Evolutionary conservation across 2,329 filamentous ascomycete genomes (phyloP), one percentile per base, ranked within the genome.

Genomic region (Epicoccum nigrum): DNA sequence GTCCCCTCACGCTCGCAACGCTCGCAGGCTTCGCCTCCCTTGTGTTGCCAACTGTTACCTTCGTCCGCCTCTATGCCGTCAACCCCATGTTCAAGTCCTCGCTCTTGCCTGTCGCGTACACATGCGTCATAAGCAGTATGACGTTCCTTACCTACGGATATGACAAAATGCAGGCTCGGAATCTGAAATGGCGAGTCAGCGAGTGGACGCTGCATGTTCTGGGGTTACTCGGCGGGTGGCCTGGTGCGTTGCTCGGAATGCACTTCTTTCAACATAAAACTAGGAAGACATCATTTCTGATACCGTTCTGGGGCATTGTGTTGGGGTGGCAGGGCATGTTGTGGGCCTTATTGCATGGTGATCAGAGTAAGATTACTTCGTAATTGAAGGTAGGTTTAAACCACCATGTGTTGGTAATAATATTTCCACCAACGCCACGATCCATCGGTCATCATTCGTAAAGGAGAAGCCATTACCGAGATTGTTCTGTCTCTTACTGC

Each of bases 11-110:
- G 0, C 5, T 56, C 16, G 62, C 66, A 16, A 69, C 68, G 7
- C 23, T 55, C 6, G 54, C 57, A 5, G 70, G 68, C 9, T 39
- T 56, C 7, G 45, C 49, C 13, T 63, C 67, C 3, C 53, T 87
- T 78, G 19, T 84, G 69, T 44, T 88, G 79, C 49, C 83, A 77
- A 30, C 83, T 77, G 16, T 83, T 79, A 56, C 79, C 74, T 52
- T 82, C 75, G 8, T 79, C 70, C 49, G 73, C 69, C 41, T 67
- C 4, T 62, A 59, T 45, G 28, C 48, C 8, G 19, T 39, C 35
- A 28, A 40, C 4, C 25, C 43, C 3, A 7, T 42, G 23, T 20
- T 44, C 20, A 56, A 63, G 28, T 54, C 53, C 2, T 61, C 62
- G 1, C 8, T 62, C 0, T 37, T 60, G 2, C 60, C 63, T 0